Evolutionary conservation across 202 grass and related monocot species (phyloP).

Genomic region (Tripidium arundinaceum): DNA sequence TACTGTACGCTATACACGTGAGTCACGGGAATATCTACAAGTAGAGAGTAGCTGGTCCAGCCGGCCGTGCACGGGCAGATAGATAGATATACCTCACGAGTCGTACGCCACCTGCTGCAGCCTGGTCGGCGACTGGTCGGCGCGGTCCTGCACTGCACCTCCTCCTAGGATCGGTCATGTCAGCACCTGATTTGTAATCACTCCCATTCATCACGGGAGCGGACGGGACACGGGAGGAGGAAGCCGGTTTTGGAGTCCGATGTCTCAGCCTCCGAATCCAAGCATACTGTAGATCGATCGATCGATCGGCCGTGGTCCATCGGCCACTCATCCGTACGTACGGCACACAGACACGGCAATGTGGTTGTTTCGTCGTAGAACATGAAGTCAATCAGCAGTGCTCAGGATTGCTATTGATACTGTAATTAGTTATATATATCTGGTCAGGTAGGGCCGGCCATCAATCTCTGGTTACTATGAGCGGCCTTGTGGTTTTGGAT

Average conservation of each 20-base stretch:
- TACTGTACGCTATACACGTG: neutral
- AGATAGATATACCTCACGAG: neutral
- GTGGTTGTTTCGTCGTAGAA: neutral
- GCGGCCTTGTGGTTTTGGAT: neutral
- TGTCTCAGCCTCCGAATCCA: no score
- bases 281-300: no score
- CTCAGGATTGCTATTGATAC: neutral
- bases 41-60: neutral
- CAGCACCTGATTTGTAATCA: neutral
- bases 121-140: neutral
- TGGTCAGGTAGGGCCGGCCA: neutral
- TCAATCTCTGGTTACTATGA: neutral
- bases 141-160: neutral
- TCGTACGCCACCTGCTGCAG: neutral
- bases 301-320: no score
- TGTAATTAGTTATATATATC: neutral
- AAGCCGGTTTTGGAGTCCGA: no score
- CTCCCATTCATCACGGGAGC: neutral
- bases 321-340: no score
- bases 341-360: no score
- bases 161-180: neutral
- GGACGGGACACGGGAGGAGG: neutral
- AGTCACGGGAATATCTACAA: neutral
- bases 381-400: neutral
- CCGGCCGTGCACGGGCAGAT: neutral